Conservation (phyloP, 768 basidiomycete genomes). For the Stropharia rugosoannulata region DNA sequence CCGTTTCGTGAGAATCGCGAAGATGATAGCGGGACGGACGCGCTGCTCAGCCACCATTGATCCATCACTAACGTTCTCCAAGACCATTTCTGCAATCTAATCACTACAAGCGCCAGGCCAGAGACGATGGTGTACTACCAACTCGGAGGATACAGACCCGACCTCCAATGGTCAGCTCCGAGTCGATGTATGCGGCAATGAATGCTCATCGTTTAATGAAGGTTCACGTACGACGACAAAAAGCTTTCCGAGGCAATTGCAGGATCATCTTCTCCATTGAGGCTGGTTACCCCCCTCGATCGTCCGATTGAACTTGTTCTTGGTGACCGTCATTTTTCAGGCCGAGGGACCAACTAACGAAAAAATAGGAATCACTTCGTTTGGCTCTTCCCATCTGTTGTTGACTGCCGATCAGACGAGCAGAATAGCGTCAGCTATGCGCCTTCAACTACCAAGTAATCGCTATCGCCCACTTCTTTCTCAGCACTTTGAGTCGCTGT, state of each 20-base stretch:
- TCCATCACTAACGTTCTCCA: too few species aligned
- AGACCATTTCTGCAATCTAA: too few species aligned
- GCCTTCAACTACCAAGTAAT: neutral
- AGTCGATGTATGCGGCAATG: neutral
- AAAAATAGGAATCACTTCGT: constrained; percentile 38
- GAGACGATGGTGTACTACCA: constrained; percentile 7
- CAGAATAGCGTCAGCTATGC: constrained; percentile 13
- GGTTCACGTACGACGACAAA: neutral
- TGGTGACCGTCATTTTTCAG: constrained; percentile 26
- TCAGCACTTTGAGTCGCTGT: constrained; percentile 41
- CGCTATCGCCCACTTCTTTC: neutral
- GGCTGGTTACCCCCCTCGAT: constrained; percentile 12
- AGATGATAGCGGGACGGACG: too few species aligned
- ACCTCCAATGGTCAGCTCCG: constrained; percentile 4
- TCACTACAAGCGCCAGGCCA: too few species aligned
- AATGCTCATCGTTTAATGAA: neutral
- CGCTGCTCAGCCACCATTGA: too few species aligned
- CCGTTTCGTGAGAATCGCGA: too few species aligned
- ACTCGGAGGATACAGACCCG: constrained; percentile 6
- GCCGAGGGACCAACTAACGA: neutral
- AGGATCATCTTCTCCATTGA: constrained; percentile 24
- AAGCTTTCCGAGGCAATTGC: constrained; percentile 18
- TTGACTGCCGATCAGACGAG: constrained; percentile 32
- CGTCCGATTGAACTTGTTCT: constrained; percentile 39
- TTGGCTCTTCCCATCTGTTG: constrained; percentile 45